These are phyloP conservation scores for Pseudoturritis turrita DNA, from an alignment of 345 rosid species.

Conservation along the genomic window DNA sequence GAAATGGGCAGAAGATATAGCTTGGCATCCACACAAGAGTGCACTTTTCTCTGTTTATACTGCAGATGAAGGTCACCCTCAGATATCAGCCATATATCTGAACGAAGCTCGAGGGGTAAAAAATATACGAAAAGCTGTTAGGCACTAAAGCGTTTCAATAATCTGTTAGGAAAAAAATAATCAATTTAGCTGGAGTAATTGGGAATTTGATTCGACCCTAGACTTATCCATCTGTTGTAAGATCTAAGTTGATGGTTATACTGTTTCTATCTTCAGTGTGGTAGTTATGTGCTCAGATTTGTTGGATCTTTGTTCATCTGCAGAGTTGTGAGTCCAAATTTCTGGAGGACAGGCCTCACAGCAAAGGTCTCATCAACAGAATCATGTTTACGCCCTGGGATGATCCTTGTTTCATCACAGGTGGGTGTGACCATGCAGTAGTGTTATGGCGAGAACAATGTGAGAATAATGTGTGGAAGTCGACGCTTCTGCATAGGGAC, in stretches of 20 bases:
- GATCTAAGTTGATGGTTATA: neutral
- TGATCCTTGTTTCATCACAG: slow-evolving; percentile 36
- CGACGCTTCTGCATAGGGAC: slow-evolving; percentile 23
- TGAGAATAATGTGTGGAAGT: slow-evolving; percentile 16
- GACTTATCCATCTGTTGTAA: neutral
- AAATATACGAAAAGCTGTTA: neutral
- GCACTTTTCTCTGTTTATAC: slow-evolving; percentile 32
- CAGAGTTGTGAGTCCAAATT: slow-evolving; percentile 29
- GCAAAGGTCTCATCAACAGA: slow-evolving; percentile 33
- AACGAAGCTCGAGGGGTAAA: slow-evolving; percentile 27
- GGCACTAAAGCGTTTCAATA: neutral
- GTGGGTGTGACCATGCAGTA: slow-evolving; percentile 36
- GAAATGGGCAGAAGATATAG: slow-evolving; percentile 38
- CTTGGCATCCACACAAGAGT: slow-evolving; percentile 37
- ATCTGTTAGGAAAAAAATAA: neutral
- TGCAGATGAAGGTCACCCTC: slow-evolving; percentile 31
- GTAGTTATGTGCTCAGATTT: neutral
- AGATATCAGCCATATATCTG: slow-evolving; percentile 25
- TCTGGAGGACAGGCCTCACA: slow-evolving; percentile 34
- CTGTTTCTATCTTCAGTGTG: neutral
- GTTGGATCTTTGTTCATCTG: slow-evolving; percentile 6
- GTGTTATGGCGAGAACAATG: slow-evolving; percentile 27
- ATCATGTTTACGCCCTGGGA: slow-evolving; percentile 37
- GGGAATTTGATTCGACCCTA: neutral
- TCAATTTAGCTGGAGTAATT: neutral